These are phyloP conservation scores for Rheum nobile DNA, from an alignment of 148 eudicot species.

Conservation along the genomic window DNA sequence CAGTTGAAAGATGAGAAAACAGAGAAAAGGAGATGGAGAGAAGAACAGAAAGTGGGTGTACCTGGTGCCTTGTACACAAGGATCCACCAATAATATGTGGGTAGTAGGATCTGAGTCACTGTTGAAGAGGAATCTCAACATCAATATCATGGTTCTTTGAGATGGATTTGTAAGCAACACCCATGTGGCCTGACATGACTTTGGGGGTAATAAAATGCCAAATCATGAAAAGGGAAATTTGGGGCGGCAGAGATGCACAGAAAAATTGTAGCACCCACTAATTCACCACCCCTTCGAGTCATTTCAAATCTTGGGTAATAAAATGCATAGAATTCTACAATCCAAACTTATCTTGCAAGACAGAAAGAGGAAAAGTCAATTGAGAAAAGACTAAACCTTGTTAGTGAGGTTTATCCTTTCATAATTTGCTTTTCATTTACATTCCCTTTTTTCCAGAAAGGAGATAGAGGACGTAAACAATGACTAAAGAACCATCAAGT, in stretches of 20 bases:
- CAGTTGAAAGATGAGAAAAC: not conserved
- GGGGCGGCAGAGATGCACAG: not conserved
- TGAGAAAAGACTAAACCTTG: not conserved
- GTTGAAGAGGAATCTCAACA: conserved; percentile 2
- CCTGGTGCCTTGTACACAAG: not conserved
- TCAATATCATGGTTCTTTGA: conserved; percentile 3
- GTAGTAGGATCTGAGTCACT: conserved; percentile 4
- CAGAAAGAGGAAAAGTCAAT: not conserved
- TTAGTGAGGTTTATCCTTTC: not conserved
- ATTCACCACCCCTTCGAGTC: not conserved
- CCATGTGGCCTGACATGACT: conserved; percentile 4
- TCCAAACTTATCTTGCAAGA: too few species aligned
- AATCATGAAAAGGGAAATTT: not conserved
- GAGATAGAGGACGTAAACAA: not conserved
- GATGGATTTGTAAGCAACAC: not conserved
- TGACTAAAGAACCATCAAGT: not conserved
- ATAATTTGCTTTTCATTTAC: not conserved
- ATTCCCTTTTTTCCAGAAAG: not conserved
- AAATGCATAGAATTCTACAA: too few species aligned
- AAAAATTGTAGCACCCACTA: not conserved
- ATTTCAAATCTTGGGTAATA: too few species aligned
- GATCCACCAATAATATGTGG: conserved; percentile 4
- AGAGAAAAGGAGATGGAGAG: not conserved
- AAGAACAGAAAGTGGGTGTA: conserved; percentile 3
- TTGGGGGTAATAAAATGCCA: not conserved